Base-by-base conservation (phyloP, 2,329 filamentous ascomycete genomes). In the Neonectria coccinea region DNA sequence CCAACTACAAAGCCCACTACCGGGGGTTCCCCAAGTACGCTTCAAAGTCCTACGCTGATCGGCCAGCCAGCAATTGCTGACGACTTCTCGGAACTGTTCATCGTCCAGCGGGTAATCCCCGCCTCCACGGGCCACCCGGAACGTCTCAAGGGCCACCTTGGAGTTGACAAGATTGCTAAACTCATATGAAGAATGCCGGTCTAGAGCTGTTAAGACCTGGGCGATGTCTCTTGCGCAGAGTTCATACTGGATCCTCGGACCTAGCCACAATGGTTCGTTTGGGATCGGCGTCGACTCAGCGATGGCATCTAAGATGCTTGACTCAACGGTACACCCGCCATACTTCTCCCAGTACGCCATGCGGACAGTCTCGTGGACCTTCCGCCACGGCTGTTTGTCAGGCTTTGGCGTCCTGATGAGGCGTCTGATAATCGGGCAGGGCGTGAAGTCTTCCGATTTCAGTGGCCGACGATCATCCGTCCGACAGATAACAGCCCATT, bases 121-220 rank as follows among this genome's bases (percentile, higher is more conserved):
- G 7, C 7, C 9, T 5, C 2, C 39, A 5, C 2, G n/a, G 18
- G 7, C n/a, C n/a, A 0, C 4, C n/a, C 18, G 2, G 39, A 10
- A 4, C 11, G 9, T n/a, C 2, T 4, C n/a, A 20, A 18, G 11
- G n/a, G 39, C n/a, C 8, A 18, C n/a, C 1, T 11, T 16, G 39
- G n/a, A 1, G 39, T 20, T 42, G n/a, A n/a, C 7, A 4, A 1
- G 2, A 25, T 25, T 25, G 25, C 1, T 5, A 25, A 25, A 25
- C 25, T 5, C 25, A 2, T 25, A 25, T n/a, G n/a, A n/a, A n/a
- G n/a, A n/a, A n/a, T n/a, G 25, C 25, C 25, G 5, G 25, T 25
- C 2, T 3, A 25, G 25, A 25, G 25, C 25, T 25, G 25, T 25
- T 25, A 25, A 5, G 5, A 25, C 25, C 25, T 25, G 25, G 25